Conservation (phyloP, 176 grass and related monocot species). For the Phoenix roebelenii region DNA sequence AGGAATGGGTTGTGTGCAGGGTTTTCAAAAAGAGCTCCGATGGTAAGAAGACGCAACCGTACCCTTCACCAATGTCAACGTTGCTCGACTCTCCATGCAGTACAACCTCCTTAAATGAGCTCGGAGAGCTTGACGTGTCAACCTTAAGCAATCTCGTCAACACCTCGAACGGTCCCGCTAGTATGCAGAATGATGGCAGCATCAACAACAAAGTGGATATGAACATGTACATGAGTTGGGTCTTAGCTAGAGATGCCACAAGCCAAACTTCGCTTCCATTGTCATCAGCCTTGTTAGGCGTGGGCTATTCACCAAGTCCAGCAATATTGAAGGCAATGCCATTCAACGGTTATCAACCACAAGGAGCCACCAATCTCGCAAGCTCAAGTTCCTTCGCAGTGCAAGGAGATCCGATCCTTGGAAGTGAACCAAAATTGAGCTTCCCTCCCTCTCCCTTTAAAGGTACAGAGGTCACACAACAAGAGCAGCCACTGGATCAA, state of each 20-base stretch:
- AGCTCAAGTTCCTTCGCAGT: not conserved
- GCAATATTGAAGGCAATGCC: conserved; percentile 12
- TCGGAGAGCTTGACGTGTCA: conserved; percentile 15
- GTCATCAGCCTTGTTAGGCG: not conserved
- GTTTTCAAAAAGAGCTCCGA: conserved; percentile 12
- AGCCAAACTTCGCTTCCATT: conserved; percentile 1
- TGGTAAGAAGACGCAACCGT: not conserved
- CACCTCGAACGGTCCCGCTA: not conserved
- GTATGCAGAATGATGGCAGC: not conserved
- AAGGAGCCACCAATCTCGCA: not conserved
- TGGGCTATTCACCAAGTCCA: not conserved
- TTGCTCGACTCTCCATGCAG: conserved; percentile 23
- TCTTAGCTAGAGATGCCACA: conserved; percentile 2
- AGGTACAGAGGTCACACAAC: not conserved
- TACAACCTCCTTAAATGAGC: conserved; percentile 7
- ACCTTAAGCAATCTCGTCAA: conserved; percentile 14
- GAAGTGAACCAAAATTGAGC: conserved; percentile 4
- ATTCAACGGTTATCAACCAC: not conserved
- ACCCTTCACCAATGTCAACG: not conserved
- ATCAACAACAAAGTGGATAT: not conserved
- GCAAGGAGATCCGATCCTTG: not conserved
- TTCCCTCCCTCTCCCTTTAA: conserved; percentile 8
- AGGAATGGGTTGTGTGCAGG: conserved; percentile 27
- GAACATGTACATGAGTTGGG: conserved; percentile 5
- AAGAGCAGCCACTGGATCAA: conserved; percentile 4